Conservation (phyloP, 805 yeast species). For the Candida silvicultrix region DNA sequence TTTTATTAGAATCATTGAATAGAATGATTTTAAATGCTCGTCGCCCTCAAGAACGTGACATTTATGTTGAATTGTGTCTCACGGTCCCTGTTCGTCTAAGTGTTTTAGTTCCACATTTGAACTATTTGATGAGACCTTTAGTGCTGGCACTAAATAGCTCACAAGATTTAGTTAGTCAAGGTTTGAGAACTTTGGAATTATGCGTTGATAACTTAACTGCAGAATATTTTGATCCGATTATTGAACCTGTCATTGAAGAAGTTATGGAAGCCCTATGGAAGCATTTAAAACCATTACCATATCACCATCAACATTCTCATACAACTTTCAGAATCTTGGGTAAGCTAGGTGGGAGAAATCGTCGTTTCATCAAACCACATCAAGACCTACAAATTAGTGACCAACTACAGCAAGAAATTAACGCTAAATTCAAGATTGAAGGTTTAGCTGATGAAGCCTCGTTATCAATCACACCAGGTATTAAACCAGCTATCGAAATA, state of each 20-base stretch:
- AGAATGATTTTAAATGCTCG: slow-evolving; percentile 77
- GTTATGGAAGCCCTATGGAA: slow-evolving; percentile 91
- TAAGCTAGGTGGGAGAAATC: slow-evolving; percentile 92
- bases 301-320: slow-evolving; percentile 91
- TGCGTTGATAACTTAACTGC: slow-evolving; percentile 97
- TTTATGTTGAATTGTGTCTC: slow-evolving; percentile 89
- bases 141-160: slow-evolving; percentile 87
- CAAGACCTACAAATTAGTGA: slow-evolving; percentile 51
- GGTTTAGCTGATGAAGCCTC: slow-evolving; percentile 61
- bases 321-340: slow-evolving; percentile 91
- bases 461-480: slow-evolving; percentile 77
- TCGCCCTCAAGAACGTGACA: slow-evolving; percentile 84
- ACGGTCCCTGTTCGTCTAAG: slow-evolving; percentile 95
- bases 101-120: slow-evolving; percentile 88
- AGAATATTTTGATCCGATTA: slow-evolving; percentile 93
- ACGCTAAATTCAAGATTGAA: slow-evolving; percentile 63
- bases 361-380: slow-evolving; percentile 77
- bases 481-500: slow-evolving; percentile 69
- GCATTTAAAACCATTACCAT: slow-evolving; percentile 86
- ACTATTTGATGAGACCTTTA: slow-evolving; percentile 82
- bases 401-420: slow-evolving; percentile 57
- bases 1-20: slow-evolving; percentile 77
- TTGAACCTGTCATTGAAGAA: slow-evolving; percentile 93
- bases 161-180: slow-evolving; percentile 90
- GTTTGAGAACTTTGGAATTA: slow-evolving; percentile 86